These are phyloP conservation scores for Lophium mytilinum DNA, from an alignment of 495 filamentous ascomycete genomes.

Conservation along the genomic window DNA sequence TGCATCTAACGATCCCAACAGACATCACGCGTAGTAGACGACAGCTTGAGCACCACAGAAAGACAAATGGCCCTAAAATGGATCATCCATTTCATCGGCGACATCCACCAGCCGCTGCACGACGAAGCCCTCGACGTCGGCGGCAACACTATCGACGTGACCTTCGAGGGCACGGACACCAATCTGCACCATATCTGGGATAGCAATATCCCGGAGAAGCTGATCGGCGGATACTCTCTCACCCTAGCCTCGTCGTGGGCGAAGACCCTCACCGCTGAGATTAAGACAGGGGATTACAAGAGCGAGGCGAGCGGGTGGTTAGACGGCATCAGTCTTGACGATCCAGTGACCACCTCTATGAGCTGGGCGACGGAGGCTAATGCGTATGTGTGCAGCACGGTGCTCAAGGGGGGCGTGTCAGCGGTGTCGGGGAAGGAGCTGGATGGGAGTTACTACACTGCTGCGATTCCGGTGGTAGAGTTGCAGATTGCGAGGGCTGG, in stretches of 20 bases:
- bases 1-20: constrained; percentile 7
- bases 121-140: constrained; percentile 51
- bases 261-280: constrained; percentile 40
- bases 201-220: constrained; percentile 51
- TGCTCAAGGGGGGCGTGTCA: constrained; percentile 47
- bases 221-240: constrained; percentile 44
- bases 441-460: constrained; percentile 53
- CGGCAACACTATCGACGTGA: constrained; percentile 53
- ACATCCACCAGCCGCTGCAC: constrained; percentile 61
- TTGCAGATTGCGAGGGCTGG: constrained; percentile 56
- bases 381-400: constrained; percentile 49
- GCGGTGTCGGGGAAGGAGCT: constrained; percentile 52
- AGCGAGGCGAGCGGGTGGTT: constrained; percentile 39
- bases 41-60: constrained; percentile 32
- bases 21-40: constrained; percentile 42
- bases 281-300: constrained; percentile 45
- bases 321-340: constrained; percentile 40
- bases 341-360: constrained; percentile 45
- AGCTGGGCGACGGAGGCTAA: constrained; percentile 57
- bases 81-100: constrained; percentile 54
- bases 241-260: constrained; percentile 46
- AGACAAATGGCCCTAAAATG: constrained; percentile 51
- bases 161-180: constrained; percentile 38
- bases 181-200: constrained; percentile 57
- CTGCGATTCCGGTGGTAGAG: constrained; percentile 56